Conservation (phyloP, 2,329 filamentous ascomycete genomes). For the Penicillium rolfsii region DNA sequence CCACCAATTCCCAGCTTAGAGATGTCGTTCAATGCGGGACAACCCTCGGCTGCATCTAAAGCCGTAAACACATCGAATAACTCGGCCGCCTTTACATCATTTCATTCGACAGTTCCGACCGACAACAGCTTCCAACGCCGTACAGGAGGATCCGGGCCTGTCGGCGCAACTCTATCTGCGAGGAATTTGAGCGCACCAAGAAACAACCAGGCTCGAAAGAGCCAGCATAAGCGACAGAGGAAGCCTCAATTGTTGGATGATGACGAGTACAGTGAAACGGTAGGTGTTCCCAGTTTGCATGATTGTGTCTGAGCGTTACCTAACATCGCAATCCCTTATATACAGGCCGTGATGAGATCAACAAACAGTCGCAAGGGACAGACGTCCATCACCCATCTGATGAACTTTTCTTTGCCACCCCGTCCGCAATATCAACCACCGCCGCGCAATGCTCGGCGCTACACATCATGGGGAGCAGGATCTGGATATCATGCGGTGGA, state of each 20-base stretch:
- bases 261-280: constrained; percentile 81
- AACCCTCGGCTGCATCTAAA: constrained; percentile 44
- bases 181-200: constrained; percentile 52
- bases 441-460: constrained; percentile 66
- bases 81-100: constrained; percentile 37
- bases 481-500: constrained; percentile 89
- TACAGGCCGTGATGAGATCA: constrained; percentile 64
- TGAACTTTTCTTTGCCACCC: constrained; percentile 84
- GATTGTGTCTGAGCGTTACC: not conserved
- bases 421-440: constrained; percentile 64
- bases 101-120: constrained; percentile 35
- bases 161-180: constrained; percentile 45
- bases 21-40: constrained; percentile 49
- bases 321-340: constrained; percentile 20
- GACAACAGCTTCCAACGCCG: constrained; percentile 47
- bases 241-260: constrained; percentile 76
- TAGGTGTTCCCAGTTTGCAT: constrained; percentile 50
- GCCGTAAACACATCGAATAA: constrained; percentile 42
- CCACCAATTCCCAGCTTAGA: constrained; percentile 22
- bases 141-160: constrained; percentile 45
- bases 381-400: constrained; percentile 93
- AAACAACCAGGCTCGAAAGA: constrained; percentile 75
- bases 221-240: constrained; percentile 81
- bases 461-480: constrained; percentile 80
- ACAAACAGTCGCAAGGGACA: constrained; percentile 79